Base-by-base conservation (phyloP, 345 rosid genomes). In the Garcia nutans region DNA sequence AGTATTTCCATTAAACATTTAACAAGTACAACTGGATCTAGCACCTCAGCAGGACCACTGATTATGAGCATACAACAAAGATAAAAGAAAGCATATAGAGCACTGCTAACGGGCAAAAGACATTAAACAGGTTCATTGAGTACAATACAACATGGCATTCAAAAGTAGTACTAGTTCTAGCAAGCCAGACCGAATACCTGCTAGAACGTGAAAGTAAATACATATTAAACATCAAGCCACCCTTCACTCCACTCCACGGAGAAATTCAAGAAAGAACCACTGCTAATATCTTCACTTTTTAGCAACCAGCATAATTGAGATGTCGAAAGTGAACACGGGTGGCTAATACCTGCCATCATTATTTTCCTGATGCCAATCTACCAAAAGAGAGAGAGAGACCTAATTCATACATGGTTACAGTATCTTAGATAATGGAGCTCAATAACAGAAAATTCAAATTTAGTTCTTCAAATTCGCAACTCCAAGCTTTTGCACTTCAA, bases 401-500 rank as follows among this genome's bases (percentile, higher is more conserved):
- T 28, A 33, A 74, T 19, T 52, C 22, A 10, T 50, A 37, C 61
- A 31, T 20, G 31, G 49, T 28, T 16, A 33, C 67, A 8, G 9
- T 28, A 49, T 31, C 49, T 49, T 28, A 64, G 76, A 73, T 20
- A 44, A 73, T 11, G 33, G 76, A 49, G 75, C n/a, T 58, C 26
- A 37, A 65, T 62, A 74, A 62, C 33, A 11, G 78, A 44, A 49
- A 69, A 71, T 74, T 81, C 82, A 82, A 73, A 77, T 73, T 78
- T 82, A 85, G 85, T 72, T 76, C 52, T 86, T 76, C 31, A 82
- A 85, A 79, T 82, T 77, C 69, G 87, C 84, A 45, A 84, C 88
- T 59, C 91, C 95, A 50, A 83, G 90, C 86, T 91, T 87, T 80
- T 89, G 90, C 3, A 85, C 96, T 85, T 92, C 96, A 57, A 89